Base-by-base conservation (phyloP, 2,329 filamentous ascomycete species). In the Neodidymelliopsis sp. region DNA sequence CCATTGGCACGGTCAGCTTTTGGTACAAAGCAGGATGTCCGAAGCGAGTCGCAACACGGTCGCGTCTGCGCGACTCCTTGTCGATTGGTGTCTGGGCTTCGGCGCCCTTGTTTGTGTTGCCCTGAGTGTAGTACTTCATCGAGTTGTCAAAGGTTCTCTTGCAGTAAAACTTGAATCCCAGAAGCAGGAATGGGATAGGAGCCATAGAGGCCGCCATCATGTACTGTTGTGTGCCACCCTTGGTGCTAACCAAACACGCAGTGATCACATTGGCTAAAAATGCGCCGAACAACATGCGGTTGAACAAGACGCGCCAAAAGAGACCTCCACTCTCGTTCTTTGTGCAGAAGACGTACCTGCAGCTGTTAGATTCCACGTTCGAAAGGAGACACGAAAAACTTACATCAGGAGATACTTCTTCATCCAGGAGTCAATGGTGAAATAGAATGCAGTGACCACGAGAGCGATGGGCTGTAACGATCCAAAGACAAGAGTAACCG, bases 281-380 rank as follows among this genome's bases (percentile, higher is more conserved):
- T 0, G 85, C 81, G 20, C 85, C 90, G 62, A 97, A 93, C 18
- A 97, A 77, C 70, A 97, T 81, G n/a, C 94, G 88, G 73, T 99
- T 99, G 80, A 91, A 95, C 6, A 97, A 73, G 1, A 92, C 84
- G 13, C 91, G 86, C 94, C 94, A 99, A 69, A 91, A 96, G 70
- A 89, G 84, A 39, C 94, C 94, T 7, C 92, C 94, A 0, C 92
- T 97, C 69, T 99, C 94, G 20, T 88, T 96, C 78, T 97, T 99
- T 35, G 94, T 99, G 57, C 96, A 84, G 67, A 97, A 97, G 57
- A 97, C 88, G 74, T 99, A 79, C 52, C 70, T 71, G 38, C n/a
- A 8, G 11, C 11, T 22, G 34, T 67, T 42, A 63, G 53, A 34
- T 24, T 13, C 10, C 24, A 28, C 6, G 35, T 18, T 13, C 11